Conservation (phyloP, 2,329 filamentous ascomycete genomes). For the Beauveria medogensis region DNA sequence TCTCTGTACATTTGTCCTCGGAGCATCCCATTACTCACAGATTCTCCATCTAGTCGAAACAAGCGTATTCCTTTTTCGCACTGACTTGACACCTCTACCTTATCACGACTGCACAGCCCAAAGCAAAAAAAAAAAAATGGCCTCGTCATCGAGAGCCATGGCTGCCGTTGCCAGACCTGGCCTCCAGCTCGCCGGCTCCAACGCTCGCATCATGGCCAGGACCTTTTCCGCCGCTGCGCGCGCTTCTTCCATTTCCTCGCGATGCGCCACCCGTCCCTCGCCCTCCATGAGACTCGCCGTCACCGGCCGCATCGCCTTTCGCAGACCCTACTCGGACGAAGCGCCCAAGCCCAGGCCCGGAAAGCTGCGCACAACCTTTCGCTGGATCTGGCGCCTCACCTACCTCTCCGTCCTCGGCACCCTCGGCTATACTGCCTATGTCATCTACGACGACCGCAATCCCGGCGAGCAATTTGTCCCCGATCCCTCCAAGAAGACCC, state of each 20-base stretch:
- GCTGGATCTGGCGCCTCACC: slow-evolving; percentile 76
- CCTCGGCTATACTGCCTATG: slow-evolving; percentile 66
- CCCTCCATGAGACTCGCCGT: slow-evolving; percentile 27
- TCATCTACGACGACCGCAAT: slow-evolving; percentile 74
- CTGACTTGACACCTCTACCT: not conserved
- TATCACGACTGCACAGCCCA: not conserved
- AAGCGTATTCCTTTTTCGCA: not conserved
- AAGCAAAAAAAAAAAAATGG: slow-evolving; percentile 25
- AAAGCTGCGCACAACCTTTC: slow-evolving; percentile 61
- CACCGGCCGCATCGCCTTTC: slow-evolving; percentile 33
- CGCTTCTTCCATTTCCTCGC: slow-evolving; percentile 14
- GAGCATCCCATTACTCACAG: not conserved
- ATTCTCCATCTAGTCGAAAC: slow-evolving; percentile 14
- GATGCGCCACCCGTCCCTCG: slow-evolving; percentile 21
- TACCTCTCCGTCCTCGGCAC: slow-evolving; percentile 66
- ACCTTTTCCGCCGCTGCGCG: slow-evolving; percentile 24
- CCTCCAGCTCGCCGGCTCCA: slow-evolving; percentile 19
- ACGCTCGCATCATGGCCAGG: slow-evolving; percentile 23
- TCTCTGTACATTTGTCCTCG: not conserved
- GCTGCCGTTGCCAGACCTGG: slow-evolving; percentile 25
- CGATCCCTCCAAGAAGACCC: slow-evolving; percentile 89
- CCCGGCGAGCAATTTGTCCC: slow-evolving; percentile 70
- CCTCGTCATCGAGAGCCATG: slow-evolving; percentile 38
- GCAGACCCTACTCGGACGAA: slow-evolving; percentile 43
- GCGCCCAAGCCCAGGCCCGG: slow-evolving; percentile 41